A percentile compares a stretch with the other conserved stretches of the same genome.
phyloP scores from a whole-genome alignment of 352 stramenopile species.

The Pythium sp. region DNA sequence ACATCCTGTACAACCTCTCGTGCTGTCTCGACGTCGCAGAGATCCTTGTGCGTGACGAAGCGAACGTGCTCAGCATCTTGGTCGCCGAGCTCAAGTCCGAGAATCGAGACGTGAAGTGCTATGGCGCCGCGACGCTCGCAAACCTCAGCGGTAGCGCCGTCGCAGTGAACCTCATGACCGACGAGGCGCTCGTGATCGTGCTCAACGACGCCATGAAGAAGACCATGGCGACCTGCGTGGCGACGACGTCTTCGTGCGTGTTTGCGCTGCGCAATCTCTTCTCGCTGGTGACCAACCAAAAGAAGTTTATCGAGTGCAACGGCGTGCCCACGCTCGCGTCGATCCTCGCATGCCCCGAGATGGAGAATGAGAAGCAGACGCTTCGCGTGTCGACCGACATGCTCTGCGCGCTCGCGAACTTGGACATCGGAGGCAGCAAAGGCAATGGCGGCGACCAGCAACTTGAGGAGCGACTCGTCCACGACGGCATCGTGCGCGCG shows the following conservation, averaged over 20 bases:
- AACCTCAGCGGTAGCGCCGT: conserved; percentile 55
- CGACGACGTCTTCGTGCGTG: conserved; percentile 55
- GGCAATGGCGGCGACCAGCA: conserved; percentile 14
- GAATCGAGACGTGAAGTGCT: conserved; percentile 61
- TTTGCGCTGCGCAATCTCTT: conserved; percentile 77
- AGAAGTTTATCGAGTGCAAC: conserved; percentile 57
- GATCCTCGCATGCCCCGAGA: conserved; percentile 45
- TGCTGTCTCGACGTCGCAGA: conserved; percentile 45
- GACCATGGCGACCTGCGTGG: conserved; percentile 50
- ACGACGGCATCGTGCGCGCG: conserved; percentile 67
- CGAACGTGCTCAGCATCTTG: conserved; percentile 64
- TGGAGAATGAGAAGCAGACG: conserved; percentile 45
- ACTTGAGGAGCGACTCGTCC: conserved; percentile 67
- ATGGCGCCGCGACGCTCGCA: conserved; percentile 57
- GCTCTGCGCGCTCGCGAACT: conserved; percentile 62
- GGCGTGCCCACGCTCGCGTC: conserved; percentile 63
- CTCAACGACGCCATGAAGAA: conserved; percentile 74
- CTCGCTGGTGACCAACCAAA: conserved; percentile 49
- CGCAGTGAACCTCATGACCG: conserved; percentile 64
- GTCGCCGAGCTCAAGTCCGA: conserved; percentile 65
- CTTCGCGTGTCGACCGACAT: conserved; percentile 58
- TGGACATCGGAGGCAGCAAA: conserved; percentile 19
- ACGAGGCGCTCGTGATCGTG: conserved; percentile 35
- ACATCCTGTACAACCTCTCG: conserved; percentile 81
- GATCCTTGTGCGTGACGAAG: conserved; percentile 64